phyloP scores from a whole-genome alignment of 768 basidiomycete species.

The Cystofilobasidium capitatum region DNA sequence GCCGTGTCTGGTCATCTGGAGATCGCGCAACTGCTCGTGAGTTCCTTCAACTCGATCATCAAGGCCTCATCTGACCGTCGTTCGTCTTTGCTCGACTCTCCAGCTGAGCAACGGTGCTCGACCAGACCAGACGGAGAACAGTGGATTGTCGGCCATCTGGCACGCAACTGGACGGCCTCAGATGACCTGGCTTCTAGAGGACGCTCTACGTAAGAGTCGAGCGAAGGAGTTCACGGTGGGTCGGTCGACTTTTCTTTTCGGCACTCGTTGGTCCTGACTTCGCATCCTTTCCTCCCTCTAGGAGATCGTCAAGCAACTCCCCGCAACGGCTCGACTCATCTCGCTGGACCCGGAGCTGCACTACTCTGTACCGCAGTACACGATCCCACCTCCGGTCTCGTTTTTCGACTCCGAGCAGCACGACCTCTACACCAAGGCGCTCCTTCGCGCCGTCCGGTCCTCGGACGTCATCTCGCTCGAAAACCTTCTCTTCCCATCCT shows the following conservation, averaged over 20 bases:
- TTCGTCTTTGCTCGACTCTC: not conserved
- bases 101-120: constrained; percentile 19
- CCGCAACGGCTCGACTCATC: not conserved
- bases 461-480: not conserved
- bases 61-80: not conserved
- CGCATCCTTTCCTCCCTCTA: not conserved
- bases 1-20: constrained; percentile 12
- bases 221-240: not conserved
- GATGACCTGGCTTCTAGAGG: constrained; percentile 19
- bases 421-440: not conserved
- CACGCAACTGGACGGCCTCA: constrained; percentile 10
- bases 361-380: not conserved
- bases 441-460: not conserved
- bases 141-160: constrained; percentile 12
- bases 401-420: constrained; percentile 1
- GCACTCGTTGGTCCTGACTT: too few relatives aligned
- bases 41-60: not conserved
- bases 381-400: not conserved
- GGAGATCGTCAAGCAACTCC: not conserved
- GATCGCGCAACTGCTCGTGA: constrained; percentile 17
- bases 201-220: constrained; percentile 5
- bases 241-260: not conserved
- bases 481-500: constrained; percentile 5
- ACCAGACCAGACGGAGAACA: constrained; percentile 13
- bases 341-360: not conserved